Percentiles rank a stretch among this genome's conserved stretches.
phyloP scores from a whole-genome alignment of 2,329 filamentous ascomycete genomes.

The Fusarium denticulatum region DNA sequence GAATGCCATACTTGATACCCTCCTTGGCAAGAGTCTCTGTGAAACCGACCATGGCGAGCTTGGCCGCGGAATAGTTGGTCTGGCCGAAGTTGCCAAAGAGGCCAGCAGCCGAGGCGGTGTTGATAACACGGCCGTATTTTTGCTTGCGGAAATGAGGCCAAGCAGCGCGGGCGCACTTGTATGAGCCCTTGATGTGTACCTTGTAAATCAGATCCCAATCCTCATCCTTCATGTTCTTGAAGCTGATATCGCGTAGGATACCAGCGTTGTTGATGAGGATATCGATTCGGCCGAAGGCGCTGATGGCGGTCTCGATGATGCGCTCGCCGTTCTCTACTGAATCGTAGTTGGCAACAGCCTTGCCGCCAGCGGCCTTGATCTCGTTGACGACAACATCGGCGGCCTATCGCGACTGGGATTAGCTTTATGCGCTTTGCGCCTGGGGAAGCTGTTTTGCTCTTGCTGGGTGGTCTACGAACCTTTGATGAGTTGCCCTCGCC shows the following conservation, averaged over 20 bases:
- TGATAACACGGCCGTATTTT: constrained; percentile 97
- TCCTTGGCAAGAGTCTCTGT: constrained; percentile 98
- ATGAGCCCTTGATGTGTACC: constrained; percentile 92
- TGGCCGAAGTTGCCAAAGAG: constrained; percentile 97
- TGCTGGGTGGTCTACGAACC: constrained; percentile 60
- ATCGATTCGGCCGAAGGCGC: constrained; percentile 86
- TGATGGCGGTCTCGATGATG: constrained; percentile 90
- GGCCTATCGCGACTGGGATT: constrained; percentile 61
- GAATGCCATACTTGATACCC: constrained; percentile 96
- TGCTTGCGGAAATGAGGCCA: constrained; percentile 99
- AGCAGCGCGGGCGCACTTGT: constrained; percentile 93
- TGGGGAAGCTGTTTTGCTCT: not conserved
- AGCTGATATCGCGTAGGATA: constrained; percentile 93
- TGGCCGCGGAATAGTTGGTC: constrained; percentile 96
- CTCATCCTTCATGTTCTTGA: constrained; percentile 97
- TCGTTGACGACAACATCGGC: constrained; percentile 85
- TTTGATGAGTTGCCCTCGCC: constrained; percentile 89
- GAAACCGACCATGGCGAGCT: constrained; percentile 94
- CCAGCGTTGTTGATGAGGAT: constrained; percentile 98
- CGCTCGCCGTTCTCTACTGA: constrained; percentile 90
- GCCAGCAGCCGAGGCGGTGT: constrained; percentile 94
- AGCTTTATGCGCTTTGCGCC: constrained; percentile 27
- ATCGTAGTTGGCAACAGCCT: constrained; percentile 98
- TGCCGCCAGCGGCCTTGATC: constrained; percentile 88
- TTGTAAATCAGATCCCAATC: constrained; percentile 97